Base-by-base conservation (phyloP, 2,329 filamentous ascomycete genomes). In the Lomentospora prolificans region DNA sequence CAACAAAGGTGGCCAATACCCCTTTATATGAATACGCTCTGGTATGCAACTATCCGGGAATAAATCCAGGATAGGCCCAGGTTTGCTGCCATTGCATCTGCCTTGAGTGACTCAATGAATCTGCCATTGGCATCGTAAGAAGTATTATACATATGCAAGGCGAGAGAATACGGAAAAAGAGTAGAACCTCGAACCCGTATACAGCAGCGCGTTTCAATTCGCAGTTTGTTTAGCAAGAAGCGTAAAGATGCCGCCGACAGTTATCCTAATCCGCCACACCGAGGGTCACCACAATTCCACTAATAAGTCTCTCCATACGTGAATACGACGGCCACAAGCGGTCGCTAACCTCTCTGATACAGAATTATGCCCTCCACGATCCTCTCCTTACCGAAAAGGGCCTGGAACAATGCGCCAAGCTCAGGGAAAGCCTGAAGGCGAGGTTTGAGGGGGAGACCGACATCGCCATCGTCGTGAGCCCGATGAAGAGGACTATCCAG, bases 241-340 rank as follows among this genome's bases (percentile, higher is more conserved):
- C 12, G 7, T 7, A 33, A 33, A 82, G 14, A 81, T 82, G 79
- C 64, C 78, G 53, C 78, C 78, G 1, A 79, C 73, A 0, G 63
- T 96, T 58, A 87, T 97, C 61, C 76, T 97, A 64, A 85, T 96
- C 64, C 87, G 92, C 62, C 92, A 97, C 77, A 92, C 89, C 14
- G 89, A 97, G 69, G 79, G 75, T 7, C 64, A 74, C n/a, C 79
- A 82, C 65, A 82, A 82, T 58, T 68, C 71, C 12, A 64, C 69
- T 52, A 66, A 80, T 80, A 72, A 70, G 77, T 76, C 25, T 54
- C 36, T 28, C 52, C 50, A 4, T 39, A 19, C 6, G 14, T 48
- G 17, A 4, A 12, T 54, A 50, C 55, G 30, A 33, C 51, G 3
- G n/a, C 22, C 33, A 27, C 14, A 12, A 12, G 19, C 2, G 7